These are phyloP conservation scores for Ceratocystis smalleyi DNA, from an alignment of 2,329 filamentous ascomycete species.

Conservation along the genomic window DNA sequence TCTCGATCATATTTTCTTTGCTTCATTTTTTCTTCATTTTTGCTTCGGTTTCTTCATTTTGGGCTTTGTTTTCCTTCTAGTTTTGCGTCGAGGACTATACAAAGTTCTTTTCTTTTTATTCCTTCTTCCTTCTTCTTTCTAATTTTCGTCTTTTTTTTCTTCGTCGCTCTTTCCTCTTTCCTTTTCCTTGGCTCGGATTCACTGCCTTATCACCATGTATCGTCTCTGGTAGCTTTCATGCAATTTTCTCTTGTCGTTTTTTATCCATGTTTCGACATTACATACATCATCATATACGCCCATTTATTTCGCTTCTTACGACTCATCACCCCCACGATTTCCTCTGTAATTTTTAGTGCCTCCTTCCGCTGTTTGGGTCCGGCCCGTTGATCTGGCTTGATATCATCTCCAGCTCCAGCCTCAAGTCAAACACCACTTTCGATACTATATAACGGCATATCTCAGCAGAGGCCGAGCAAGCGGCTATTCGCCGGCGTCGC, in stretches of 20 bases:
- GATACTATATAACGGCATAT: neutral
- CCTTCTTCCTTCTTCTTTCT: neutral
- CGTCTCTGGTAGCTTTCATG: conserved; percentile 15
- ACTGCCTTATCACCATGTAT: conserved; percentile 4
- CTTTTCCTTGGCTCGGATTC: conserved; percentile 16
- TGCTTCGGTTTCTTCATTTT: neutral
- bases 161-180: conserved; percentile 15
- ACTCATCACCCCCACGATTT: neutral
- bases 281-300: neutral
- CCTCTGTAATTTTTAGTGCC: conserved; percentile 23
- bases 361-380: conserved; percentile 33
- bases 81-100: too few relatives aligned
- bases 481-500: neutral
- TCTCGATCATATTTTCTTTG: conserved; percentile 4
- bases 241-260: conserved; percentile 15
- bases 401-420: conserved; percentile 21
- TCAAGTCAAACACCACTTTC: conserved; percentile 12
- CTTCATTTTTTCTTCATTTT: conserved; percentile 2
- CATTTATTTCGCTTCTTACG: conserved; percentile 18
- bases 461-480: neutral
- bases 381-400: conserved; percentile 25
- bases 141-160: conserved; percentile 7
- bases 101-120: neutral
- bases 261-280: conserved; percentile 11
- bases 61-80: neutral